Evolutionary conservation across 192 early-diverging fungal species (phyloP).

Genomic region (Nowakowskiella sp.): DNA sequence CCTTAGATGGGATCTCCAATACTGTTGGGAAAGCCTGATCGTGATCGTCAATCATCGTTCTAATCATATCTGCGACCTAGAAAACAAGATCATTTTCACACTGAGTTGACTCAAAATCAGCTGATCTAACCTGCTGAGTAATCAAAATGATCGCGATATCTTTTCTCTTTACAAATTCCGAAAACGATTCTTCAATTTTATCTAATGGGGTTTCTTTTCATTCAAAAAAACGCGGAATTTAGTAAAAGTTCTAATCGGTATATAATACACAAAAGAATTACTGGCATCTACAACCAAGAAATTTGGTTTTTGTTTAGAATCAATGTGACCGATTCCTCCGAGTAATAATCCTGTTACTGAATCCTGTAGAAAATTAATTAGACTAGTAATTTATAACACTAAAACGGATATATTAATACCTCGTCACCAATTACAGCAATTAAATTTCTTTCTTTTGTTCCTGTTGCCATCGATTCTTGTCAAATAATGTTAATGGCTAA

Average conservation of each 20-base stretch:
- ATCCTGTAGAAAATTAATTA: slow-evolving; percentile 17
- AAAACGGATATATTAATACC: slow-evolving; percentile 11
- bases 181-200: slow-evolving; percentile 59
- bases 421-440: slow-evolving; percentile 52
- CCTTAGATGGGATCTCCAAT: slow-evolving; percentile 98
- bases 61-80: slow-evolving; percentile 88
- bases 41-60: slow-evolving; percentile 83
- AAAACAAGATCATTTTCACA: slow-evolving; percentile 4
- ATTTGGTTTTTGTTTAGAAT: slow-evolving; percentile 86
- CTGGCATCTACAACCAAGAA: slow-evolving; percentile 93
- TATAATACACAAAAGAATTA: slow-evolving; percentile 29
- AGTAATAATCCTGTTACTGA: slow-evolving; percentile 92
- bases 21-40: slow-evolving; percentile 91
- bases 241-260: neutral
- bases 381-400: neutral
- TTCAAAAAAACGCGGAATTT: neutral
- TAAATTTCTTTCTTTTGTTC: slow-evolving; percentile 41
- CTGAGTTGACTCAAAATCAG: neutral
- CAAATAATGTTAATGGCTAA: too few species aligned
- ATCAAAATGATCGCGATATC: slow-evolving; percentile 98
- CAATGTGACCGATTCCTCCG: slow-evolving; percentile 92
- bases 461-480: too few species aligned
- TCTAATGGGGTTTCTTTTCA: slow-evolving; percentile 38
- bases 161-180: slow-evolving; percentile 80
- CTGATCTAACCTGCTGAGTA: slow-evolving; percentile 76